phyloP scores from a whole-genome alignment of 164 flowering plant genomes.

The Nymphaea thermarum region DNA sequence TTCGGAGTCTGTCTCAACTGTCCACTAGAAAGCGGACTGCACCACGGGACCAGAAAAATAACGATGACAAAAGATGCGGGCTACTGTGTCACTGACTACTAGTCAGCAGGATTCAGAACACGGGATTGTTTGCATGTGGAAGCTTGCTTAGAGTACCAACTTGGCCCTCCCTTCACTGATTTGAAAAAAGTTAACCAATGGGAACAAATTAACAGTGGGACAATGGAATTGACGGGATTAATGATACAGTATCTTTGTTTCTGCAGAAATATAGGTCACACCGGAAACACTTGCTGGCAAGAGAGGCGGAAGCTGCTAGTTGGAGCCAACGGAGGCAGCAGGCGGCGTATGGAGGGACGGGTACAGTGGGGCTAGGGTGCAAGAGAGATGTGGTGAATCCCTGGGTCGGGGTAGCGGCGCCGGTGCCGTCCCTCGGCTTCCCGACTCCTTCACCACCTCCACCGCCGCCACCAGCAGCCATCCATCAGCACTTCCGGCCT shows the following conservation, averaged over 20 bases:
- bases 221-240: not conserved
- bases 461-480: constrained; percentile 48
- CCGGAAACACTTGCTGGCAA: constrained; percentile 75
- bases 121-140: no score
- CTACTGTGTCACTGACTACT: no score
- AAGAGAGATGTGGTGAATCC: constrained; percentile 33
- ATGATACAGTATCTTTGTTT: not conserved
- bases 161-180: no score
- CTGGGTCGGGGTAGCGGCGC: constrained; percentile 23
- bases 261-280: constrained; percentile 93
- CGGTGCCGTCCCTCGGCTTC: not conserved
- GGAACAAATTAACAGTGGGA: not conserved
- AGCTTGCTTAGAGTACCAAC: no score
- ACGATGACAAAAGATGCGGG: no score
- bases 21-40: no score
- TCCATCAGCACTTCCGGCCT: constrained; percentile 32
- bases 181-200: no score
- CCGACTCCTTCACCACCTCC: constrained; percentile 68
- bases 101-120: no score
- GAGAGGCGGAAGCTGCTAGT: constrained; percentile 87
- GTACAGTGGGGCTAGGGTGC: constrained; percentile 7
- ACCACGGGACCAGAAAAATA: no score
- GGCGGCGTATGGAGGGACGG: constrained; percentile 27
- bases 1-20: no score
- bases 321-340: constrained; percentile 73